Conservation (phyloP, 768 basidiomycete genomes). For the Crepidotus variabilis region DNA sequence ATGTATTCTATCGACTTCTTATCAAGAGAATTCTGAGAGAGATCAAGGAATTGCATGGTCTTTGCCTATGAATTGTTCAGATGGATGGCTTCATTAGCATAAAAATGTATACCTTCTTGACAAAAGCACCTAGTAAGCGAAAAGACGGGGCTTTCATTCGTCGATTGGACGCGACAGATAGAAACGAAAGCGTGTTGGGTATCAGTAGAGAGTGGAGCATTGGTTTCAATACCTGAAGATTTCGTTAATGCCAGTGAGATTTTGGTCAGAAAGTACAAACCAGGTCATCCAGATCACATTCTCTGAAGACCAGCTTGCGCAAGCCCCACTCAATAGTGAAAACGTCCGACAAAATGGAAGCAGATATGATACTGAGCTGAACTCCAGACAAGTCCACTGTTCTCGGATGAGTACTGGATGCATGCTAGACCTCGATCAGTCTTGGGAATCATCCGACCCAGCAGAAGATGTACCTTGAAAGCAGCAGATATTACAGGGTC, state of each 20-base stretch:
- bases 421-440: conserved; percentile 33
- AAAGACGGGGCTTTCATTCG: conserved; percentile 76
- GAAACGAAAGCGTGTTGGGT: conserved; percentile 70
- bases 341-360: conserved; percentile 85
- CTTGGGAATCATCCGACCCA: neutral
- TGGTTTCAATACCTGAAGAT: conserved; percentile 73
- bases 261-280: conserved; percentile 36
- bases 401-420: conserved; percentile 54
- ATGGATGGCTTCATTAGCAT: neutral
- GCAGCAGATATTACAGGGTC: conserved; percentile 63
- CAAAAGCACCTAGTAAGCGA: conserved; percentile 74
- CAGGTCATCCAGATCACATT: conserved; percentile 83
- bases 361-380: conserved; percentile 63
- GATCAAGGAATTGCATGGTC: conserved; percentile 79
- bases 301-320: conserved; percentile 77
- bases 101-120: conserved; percentile 51
- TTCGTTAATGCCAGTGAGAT: neutral
- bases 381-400: conserved; percentile 78
- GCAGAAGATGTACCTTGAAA: conserved; percentile 54
- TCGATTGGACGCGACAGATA: conserved; percentile 85
- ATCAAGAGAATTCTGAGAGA: conserved; percentile 84
- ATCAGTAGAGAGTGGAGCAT: conserved; percentile 89
- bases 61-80: conserved; percentile 47
- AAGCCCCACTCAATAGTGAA: conserved; percentile 93
- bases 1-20: conserved; percentile 83